Evolutionary conservation across 805 yeast species (phyloP).

Genomic region (Saturnispora mendoncae): DNA sequence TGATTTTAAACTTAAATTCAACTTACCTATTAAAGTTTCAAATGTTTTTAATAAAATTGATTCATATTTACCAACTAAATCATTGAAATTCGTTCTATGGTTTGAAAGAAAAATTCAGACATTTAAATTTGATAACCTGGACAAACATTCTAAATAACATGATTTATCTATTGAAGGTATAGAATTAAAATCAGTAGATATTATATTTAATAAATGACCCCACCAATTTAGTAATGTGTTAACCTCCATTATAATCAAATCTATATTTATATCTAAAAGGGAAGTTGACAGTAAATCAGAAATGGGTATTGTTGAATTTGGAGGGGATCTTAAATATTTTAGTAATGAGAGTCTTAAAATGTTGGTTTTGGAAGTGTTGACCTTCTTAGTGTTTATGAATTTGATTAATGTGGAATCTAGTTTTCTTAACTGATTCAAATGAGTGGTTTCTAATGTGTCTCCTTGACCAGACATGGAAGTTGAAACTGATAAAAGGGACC

Average conservation of each 20-base stretch:
- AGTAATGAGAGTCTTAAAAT: conserved; percentile 39
- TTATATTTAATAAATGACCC: conserved; percentile 33
- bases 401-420: conserved; percentile 37
- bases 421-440: conserved; percentile 22
- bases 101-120: conserved; percentile 33
- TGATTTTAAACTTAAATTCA: conserved; percentile 41
- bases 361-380: conserved; percentile 35
- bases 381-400: conserved; percentile 32
- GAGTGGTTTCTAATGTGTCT: conserved; percentile 3
- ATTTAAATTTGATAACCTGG: conserved; percentile 37
- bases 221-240: conserved; percentile 40
- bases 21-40: conserved; percentile 40
- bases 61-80: conserved; percentile 24
- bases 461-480: background rate
- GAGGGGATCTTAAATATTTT: conserved; percentile 32
- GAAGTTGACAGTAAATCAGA: conserved; percentile 8
- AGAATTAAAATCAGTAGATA: conserved; percentile 25
- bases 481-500: conserved; percentile 11
- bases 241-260: conserved; percentile 7
- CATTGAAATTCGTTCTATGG: conserved; percentile 15
- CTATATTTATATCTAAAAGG: conserved; percentile 7
- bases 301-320: conserved; percentile 5
- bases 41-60: conserved; percentile 42
- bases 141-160: conserved; percentile 47
- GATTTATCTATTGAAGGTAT: conserved; percentile 40